Conservation (phyloP, 805 yeast species). For the Maudiozyma pseudohumilis region DNA sequence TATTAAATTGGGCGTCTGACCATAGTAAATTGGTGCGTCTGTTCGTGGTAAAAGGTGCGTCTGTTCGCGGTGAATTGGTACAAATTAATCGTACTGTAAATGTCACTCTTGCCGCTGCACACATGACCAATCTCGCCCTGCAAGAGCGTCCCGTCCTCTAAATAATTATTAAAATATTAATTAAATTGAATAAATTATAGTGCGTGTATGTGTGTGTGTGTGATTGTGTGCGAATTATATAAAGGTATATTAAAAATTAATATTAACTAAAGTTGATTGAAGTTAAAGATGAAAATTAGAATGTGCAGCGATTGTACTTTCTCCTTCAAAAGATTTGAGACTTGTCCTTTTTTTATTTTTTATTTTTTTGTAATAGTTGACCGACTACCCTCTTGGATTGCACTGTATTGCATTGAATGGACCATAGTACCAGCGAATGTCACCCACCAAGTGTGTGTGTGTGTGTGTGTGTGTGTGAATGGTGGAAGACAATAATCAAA, state of each 20-base stretch:
- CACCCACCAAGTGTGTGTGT: conserved; percentile 6
- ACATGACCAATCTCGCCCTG: too few relatives aligned
- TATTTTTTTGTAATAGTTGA: neutral
- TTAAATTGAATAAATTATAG: conserved; percentile 13
- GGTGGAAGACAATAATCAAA: too few relatives aligned
- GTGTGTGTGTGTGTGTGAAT: conserved; percentile 6
- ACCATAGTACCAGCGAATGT: too few relatives aligned
- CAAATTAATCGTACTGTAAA: too few relatives aligned
- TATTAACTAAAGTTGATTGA: conserved; percentile 8
- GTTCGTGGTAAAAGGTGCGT: too few relatives aligned
- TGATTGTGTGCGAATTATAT: conserved; percentile 10
- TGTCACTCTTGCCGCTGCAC: too few relatives aligned
- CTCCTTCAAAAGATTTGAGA: neutral
- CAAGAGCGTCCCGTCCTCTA: too few relatives aligned
- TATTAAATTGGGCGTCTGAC: too few relatives aligned
- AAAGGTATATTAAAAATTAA: conserved; percentile 11
- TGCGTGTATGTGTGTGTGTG: conserved; percentile 8
- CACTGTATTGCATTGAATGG: too few relatives aligned
- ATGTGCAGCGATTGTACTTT: conserved; percentile 10
- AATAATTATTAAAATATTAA: conserved; percentile 4
- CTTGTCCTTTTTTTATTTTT: neutral
- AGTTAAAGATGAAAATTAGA: conserved; percentile 6
- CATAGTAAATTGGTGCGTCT: too few relatives aligned
- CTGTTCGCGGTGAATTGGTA: too few relatives aligned
- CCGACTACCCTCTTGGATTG: too few relatives aligned